Evolutionary conservation across 768 basidiomycete species (phyloP).

Genomic region (Royoungia palumana): DNA sequence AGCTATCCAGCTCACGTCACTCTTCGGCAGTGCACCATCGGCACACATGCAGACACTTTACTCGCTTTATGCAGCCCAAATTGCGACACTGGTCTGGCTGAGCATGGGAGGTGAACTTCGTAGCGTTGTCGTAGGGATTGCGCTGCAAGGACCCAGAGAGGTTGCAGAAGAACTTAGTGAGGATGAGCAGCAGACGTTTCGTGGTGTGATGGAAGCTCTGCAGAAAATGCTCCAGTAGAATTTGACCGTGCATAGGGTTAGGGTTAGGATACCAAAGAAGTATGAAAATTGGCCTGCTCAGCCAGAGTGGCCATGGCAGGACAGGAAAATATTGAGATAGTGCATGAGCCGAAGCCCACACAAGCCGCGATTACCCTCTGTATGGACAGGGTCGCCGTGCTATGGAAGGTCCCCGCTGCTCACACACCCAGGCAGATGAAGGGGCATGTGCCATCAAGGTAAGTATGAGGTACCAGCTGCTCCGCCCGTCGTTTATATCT

Average conservation of each 20-base stretch:
- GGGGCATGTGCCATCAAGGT: constrained; percentile 46
- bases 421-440: constrained; percentile 51
- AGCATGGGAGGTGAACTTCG: constrained; percentile 45
- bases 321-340: constrained; percentile 72
- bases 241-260: constrained; percentile 21
- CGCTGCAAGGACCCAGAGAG: constrained; percentile 45
- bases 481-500: constrained; percentile 12
- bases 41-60: constrained; percentile 69
- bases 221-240: constrained; percentile 31
- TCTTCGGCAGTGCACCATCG: constrained; percentile 74
- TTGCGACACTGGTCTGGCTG: constrained; percentile 81
- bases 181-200: constrained; percentile 45
- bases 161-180: constrained; percentile 30
- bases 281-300: constrained; percentile 44
- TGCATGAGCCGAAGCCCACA: constrained; percentile 69
- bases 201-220: constrained; percentile 48
- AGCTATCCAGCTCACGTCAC: constrained; percentile 68
- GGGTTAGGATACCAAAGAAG: constrained; percentile 14
- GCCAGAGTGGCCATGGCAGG: constrained; percentile 54
- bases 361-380: constrained; percentile 55
- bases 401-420: constrained; percentile 54
- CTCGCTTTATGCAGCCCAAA: constrained; percentile 80
- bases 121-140: constrained; percentile 73
- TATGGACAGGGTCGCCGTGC: constrained; percentile 68
- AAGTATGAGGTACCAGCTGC: constrained; percentile 2